Percentiles rank a stretch among this genome's conserved stretches.
These are phyloP conservation scores for Lentinus brumalis DNA, from an alignment of 768 basidiomycete species.

Conservation along the genomic window DNA sequence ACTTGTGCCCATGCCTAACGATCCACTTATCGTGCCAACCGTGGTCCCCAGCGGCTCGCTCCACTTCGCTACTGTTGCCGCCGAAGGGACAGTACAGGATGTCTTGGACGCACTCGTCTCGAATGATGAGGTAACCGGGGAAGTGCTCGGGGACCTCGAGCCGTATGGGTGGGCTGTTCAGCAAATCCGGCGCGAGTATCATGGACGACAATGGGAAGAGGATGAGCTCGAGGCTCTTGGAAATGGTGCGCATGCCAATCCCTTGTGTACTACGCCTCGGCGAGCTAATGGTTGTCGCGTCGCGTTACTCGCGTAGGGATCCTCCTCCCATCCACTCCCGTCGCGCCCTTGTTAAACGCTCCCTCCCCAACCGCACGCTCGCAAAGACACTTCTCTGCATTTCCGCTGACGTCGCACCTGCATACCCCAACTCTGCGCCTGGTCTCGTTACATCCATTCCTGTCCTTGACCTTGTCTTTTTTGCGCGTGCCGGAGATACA, in stretches of 20 bases:
- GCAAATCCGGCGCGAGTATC: constrained; percentile 55
- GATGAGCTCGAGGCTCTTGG: constrained; percentile 64
- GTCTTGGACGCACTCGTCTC: constrained; percentile 55
- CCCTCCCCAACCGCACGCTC: constrained; percentile 36
- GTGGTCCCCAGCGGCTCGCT: constrained; percentile 59
- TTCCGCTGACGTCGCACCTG: constrained; percentile 67
- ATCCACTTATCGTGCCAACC: constrained; percentile 56
- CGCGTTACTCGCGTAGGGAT: constrained; percentile 44
- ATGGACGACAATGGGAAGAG: constrained; percentile 71
- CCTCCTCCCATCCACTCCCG: constrained; percentile 42
- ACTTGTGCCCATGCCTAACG: constrained; percentile 40
- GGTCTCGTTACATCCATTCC: constrained; percentile 65
- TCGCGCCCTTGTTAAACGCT: constrained; percentile 56
- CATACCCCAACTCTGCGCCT: constrained; percentile 69
- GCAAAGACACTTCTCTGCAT: constrained; percentile 66
- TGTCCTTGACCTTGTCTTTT: constrained; percentile 57
- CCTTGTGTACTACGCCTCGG: background rate
- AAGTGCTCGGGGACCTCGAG: constrained; percentile 57
- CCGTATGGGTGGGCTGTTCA: constrained; percentile 73
- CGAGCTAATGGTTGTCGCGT: constrained; percentile 7
- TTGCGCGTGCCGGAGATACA: constrained; percentile 75
- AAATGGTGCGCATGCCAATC: constrained; percentile 49
- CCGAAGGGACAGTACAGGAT: constrained; percentile 58
- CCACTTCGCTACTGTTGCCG: constrained; percentile 60
- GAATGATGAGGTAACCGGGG: constrained; percentile 50